Evolutionary conservation across 2,329 filamentous ascomycete genomes (phyloP).

Genomic region (Penicillium hesseltinei): DNA sequence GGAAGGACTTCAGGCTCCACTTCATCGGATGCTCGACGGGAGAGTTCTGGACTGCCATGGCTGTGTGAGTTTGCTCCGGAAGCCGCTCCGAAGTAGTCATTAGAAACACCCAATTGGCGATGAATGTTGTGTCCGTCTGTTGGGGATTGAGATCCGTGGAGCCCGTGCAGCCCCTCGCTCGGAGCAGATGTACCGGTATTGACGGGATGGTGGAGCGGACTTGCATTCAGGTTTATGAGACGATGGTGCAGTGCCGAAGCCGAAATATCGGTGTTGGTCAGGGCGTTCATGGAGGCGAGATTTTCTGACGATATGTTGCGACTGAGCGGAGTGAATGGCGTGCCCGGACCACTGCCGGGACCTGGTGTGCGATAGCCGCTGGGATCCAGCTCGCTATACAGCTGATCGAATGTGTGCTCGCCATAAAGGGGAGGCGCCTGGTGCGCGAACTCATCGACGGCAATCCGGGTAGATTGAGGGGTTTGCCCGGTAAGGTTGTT

Average conservation of each 20-base stretch:
- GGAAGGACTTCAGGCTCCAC: conserved; percentile 46
- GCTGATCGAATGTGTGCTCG: conserved; percentile 80
- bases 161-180: conserved; percentile 15
- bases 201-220: conserved; percentile 15
- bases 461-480: conserved; percentile 49
- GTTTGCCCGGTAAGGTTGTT: conserved; percentile 70
- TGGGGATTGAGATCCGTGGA: conserved; percentile 18
- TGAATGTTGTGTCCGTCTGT: conserved; percentile 24
- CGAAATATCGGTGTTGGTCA: conserved; percentile 56
- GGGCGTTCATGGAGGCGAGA: conserved; percentile 58
- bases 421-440: conserved; percentile 91
- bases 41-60: conserved; percentile 38
- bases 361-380: conserved; percentile 78
- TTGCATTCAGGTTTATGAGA: conserved; percentile 53
- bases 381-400: conserved; percentile 84
- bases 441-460: conserved; percentile 56
- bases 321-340: conserved; percentile 68
- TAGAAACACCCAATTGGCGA: conserved; percentile 27
- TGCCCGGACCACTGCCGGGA: conserved; percentile 66
- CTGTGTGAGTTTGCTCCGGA: conserved; percentile 36
- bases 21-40: conserved; percentile 49
- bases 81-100: conserved; percentile 33
- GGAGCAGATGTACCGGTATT: conserved; percentile 17
- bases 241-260: conserved; percentile 69
- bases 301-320: conserved; percentile 80